Conservation (phyloP, 1,139 yeast species). For the Scheffersomyces cryptocercus region DNA sequence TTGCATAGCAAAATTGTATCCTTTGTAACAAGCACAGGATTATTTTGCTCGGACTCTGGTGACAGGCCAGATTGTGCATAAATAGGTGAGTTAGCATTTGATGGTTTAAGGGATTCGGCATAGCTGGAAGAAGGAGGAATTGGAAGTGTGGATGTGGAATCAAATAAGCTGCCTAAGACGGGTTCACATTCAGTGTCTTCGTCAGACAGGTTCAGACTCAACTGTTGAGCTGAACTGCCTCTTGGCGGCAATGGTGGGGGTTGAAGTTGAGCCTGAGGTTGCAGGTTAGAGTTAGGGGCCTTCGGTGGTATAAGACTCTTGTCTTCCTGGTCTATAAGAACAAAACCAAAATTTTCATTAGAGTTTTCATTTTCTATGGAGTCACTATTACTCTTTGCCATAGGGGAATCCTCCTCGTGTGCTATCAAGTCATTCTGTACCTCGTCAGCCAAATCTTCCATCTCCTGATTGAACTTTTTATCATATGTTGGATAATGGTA, state of each 20-base stretch:
- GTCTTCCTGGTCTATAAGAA: constrained; percentile 17
- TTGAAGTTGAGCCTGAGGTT: not conserved
- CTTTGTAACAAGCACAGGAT: constrained; percentile 24
- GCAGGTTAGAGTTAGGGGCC: too few species aligned
- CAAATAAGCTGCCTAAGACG: constrained; percentile 21
- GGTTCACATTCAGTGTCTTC: constrained; percentile 20
- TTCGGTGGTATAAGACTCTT: constrained; percentile 1
- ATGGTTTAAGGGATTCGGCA: constrained; percentile 22
- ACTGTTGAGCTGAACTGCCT: constrained; percentile 4
- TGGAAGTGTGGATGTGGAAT: constrained; percentile 7
- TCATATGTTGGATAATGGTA: constrained; percentile 31
- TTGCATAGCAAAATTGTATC: constrained; percentile 67
- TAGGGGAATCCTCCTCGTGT: constrained; percentile 3
- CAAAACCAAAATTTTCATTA: constrained; percentile 23
- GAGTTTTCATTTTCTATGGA: constrained; percentile 22
- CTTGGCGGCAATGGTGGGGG: not conserved
- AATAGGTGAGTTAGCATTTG: constrained; percentile 24
- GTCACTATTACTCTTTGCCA: constrained; percentile 10
- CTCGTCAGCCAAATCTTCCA: constrained; percentile 18
- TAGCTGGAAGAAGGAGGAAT: constrained; percentile 21
- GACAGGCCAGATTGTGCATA: constrained; percentile 3
- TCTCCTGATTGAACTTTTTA: constrained; percentile 16
- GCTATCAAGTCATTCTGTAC: constrained; percentile 9
- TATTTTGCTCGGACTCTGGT: constrained; percentile 13
- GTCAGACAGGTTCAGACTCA: constrained; percentile 12